Conservation (phyloP, 441 rosid species). For the Isatis lusitanica region DNA sequence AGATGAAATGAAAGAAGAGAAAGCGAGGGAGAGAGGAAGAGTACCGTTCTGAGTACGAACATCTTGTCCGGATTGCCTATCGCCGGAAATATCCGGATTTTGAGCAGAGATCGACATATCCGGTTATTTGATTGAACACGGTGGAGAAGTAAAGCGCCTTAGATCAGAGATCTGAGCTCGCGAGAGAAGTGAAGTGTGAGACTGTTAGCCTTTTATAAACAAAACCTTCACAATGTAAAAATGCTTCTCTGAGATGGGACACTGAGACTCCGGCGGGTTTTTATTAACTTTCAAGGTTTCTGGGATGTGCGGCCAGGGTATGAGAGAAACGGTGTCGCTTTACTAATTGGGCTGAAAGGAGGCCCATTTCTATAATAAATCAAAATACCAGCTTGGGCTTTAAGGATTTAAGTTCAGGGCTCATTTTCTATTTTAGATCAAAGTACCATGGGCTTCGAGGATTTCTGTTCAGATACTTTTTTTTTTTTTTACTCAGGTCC, state of each 20-base stretch:
- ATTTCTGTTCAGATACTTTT: background rate
- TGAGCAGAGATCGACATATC: conserved; percentile 57
- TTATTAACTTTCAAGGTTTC: conserved; percentile 29
- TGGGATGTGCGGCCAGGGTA: conserved; percentile 18
- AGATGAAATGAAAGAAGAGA: background rate
- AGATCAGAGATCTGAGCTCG: conserved; percentile 38
- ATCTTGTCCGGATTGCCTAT: conserved; percentile 92
- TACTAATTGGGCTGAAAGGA: background rate
- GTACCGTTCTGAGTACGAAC: conserved; percentile 97
- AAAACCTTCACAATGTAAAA: conserved; percentile 8
- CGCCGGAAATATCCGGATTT: conserved; percentile 87
- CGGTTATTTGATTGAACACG: background rate
- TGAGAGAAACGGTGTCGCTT: conserved; percentile 11
- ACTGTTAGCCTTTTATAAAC: background rate
- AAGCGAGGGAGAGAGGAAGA: background rate
- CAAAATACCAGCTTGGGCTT: conserved; percentile 10
- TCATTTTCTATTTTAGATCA: background rate
- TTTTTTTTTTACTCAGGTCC: too few relatives aligned
- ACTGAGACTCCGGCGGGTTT: conserved; percentile 34
- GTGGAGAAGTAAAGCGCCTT: conserved; percentile 23
- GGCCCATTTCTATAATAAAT: background rate
- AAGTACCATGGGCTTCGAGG: conserved; percentile 3
- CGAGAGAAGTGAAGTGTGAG: conserved; percentile 7
- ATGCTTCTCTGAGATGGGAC: conserved; percentile 25
- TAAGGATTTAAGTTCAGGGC: too few relatives aligned